Percentiles rank a stretch among this genome's conserved stretches.
These are phyloP conservation scores for Annulohypoxylon moriforme DNA, from an alignment of 495 filamentous ascomycete species.

Conservation along the genomic window DNA sequence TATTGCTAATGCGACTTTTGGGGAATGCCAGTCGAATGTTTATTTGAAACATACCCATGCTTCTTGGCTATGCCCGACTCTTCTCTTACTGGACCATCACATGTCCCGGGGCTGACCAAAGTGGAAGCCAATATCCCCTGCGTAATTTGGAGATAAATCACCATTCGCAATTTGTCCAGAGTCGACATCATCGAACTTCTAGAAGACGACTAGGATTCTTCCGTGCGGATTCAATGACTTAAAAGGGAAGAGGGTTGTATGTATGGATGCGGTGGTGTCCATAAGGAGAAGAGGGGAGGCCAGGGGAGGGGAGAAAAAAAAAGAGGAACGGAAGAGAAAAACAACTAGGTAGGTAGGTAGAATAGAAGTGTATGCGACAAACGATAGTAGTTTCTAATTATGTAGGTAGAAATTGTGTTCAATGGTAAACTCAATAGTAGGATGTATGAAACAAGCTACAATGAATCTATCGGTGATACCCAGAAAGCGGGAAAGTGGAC, in stretches of 20 bases:
- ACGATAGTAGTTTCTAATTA: not conserved
- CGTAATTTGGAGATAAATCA: slow-evolving; percentile 48
- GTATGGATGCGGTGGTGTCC: not conserved
- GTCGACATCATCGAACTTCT: slow-evolving; percentile 41
- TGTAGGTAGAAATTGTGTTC: not conserved
- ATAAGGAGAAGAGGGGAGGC: not conserved
- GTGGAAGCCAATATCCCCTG: slow-evolving; percentile 48
- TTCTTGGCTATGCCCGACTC: slow-evolving; percentile 37
- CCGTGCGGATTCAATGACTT: slow-evolving; percentile 4
- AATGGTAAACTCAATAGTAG: not conserved
- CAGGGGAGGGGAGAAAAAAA: too few relatives aligned
- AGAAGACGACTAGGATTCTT: slow-evolving; percentile 33
- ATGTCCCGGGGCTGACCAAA: slow-evolving; percentile 35
- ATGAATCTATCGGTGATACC: slow-evolving; percentile 35
- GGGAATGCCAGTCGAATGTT: slow-evolving; percentile 45
- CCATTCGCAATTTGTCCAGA: slow-evolving; percentile 29
- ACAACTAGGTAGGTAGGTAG: too few relatives aligned
- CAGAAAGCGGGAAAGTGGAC: slow-evolving; percentile 36
- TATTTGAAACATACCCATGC: slow-evolving; percentile 48
- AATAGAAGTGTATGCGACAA: not conserved
- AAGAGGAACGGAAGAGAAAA: not conserved
- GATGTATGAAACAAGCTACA: slow-evolving; percentile 30
- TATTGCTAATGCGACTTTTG: slow-evolving; percentile 45
- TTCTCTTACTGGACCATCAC: slow-evolving; percentile 34
- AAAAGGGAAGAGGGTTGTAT: slow-evolving; percentile 6